Conservation (phyloP, 2,329 filamentous ascomycete species). For the Oidium heveae region DNA sequence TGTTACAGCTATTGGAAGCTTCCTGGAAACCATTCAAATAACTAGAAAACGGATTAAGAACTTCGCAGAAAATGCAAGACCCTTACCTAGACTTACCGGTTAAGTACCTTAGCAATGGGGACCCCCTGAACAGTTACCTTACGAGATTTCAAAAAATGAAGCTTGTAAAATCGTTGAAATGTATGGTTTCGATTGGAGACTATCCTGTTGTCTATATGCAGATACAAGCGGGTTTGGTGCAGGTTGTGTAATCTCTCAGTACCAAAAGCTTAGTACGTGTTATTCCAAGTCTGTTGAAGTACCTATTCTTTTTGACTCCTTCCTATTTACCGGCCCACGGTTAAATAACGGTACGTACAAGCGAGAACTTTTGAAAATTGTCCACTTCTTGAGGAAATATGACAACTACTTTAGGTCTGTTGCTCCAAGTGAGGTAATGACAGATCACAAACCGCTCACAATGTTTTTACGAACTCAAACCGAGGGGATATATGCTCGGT, state of each 20-base stretch:
- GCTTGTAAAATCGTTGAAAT: not conserved
- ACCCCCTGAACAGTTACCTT: not conserved
- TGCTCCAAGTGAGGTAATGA: not conserved
- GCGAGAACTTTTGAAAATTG: not conserved
- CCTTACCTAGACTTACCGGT: not conserved
- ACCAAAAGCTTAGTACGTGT: not conserved
- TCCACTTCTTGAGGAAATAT: not conserved
- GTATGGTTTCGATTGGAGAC: not conserved
- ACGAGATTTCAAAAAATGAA: not conserved
- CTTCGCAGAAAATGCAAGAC: not conserved
- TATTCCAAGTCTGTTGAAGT: not conserved
- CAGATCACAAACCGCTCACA: not conserved
- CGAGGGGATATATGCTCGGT: not conserved
- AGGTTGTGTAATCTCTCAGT: not conserved
- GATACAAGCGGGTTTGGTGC: not conserved
- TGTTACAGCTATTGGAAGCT: not conserved
- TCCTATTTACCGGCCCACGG: not conserved
- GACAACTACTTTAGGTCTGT: not conserved
- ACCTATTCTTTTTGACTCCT: not conserved
- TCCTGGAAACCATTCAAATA: not conserved
- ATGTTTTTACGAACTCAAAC: not conserved
- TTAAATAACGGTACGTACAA: not conserved
- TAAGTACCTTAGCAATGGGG: not conserved
- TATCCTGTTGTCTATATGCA: not conserved
- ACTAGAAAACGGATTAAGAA: conserved; percentile 1